Percentiles rank a stretch among this genome's conserved stretches.
Evolutionary conservation across 768 basidiomycete species (phyloP).

Genomic region (Russula olivacea): DNA sequence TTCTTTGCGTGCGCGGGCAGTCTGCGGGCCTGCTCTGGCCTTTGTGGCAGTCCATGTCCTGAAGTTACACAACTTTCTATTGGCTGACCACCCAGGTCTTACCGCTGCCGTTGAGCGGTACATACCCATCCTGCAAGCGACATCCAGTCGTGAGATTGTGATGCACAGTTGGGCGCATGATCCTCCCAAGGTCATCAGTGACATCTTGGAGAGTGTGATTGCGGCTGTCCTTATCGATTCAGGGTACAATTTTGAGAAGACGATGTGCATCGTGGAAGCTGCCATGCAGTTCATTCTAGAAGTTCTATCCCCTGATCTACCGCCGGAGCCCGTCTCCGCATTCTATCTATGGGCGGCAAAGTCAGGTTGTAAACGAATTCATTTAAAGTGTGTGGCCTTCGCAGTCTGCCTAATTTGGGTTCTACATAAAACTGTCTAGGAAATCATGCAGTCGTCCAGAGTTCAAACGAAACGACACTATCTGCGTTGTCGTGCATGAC

Average conservation of each 20-base stretch:
- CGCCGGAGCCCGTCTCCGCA: slow-evolving; percentile 66
- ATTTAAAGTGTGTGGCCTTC: slow-evolving; percentile 38
- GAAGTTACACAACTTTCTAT: slow-evolving; percentile 59
- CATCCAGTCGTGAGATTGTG: slow-evolving; percentile 57
- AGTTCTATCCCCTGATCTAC: slow-evolving; percentile 51
- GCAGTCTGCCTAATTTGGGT: slow-evolving; percentile 15
- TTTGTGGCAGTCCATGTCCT: slow-evolving; percentile 61
- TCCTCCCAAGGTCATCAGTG: slow-evolving; percentile 80
- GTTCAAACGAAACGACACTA: slow-evolving; percentile 43
- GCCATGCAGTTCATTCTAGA: slow-evolving; percentile 65
- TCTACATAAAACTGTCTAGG: slow-evolving; percentile 29
- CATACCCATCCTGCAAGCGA: slow-evolving; percentile 50
- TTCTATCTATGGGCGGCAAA: slow-evolving; percentile 61
- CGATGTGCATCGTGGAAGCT: slow-evolving; percentile 51
- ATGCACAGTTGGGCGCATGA: slow-evolving; percentile 72
- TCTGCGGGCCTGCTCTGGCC: slow-evolving; percentile 71
- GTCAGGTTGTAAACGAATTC: slow-evolving; percentile 49
- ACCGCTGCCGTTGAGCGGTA: slow-evolving; percentile 57
- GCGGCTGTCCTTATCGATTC: slow-evolving; percentile 82
- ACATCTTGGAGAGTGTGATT: slow-evolving; percentile 78
- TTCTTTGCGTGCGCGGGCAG: slow-evolving; percentile 59
- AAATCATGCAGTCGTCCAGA: slow-evolving; percentile 43
- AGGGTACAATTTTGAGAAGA: slow-evolving; percentile 65
- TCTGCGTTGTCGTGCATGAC: slow-evolving; percentile 57
- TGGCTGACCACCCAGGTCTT: slow-evolving; percentile 64